Conservation (phyloP, 163 green algal species). For the Chloroidium sp. region DNA sequence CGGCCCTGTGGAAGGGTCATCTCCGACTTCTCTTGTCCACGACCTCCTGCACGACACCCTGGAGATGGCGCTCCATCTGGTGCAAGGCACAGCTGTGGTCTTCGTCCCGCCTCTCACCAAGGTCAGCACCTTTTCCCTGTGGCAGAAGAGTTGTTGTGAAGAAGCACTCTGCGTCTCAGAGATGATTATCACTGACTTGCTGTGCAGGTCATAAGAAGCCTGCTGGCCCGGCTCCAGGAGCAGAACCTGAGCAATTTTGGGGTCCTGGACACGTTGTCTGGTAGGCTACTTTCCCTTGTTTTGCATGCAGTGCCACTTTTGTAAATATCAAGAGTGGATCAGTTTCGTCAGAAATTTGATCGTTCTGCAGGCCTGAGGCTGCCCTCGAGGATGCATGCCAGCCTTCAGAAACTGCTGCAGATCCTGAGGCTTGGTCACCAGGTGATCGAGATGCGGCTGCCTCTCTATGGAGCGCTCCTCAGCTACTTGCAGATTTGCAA, state of each 20-base stretch:
- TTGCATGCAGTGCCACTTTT: neutral
- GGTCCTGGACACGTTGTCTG: neutral
- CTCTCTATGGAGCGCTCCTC: conserved; percentile 49
- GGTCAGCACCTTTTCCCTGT: too few relatives aligned
- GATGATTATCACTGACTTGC: too few relatives aligned
- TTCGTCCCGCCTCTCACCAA: conserved; percentile 10
- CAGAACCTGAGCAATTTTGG: conserved; percentile 7
- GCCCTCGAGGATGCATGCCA: conserved; percentile 31
- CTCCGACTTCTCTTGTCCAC: neutral
- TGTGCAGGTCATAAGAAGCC: conserved; percentile 13
- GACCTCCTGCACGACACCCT: conserved; percentile 20
- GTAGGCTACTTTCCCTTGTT: neutral
- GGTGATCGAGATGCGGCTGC: conserved; percentile 34
- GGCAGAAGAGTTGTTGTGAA: too few relatives aligned
- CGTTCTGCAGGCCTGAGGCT: conserved; percentile 24
- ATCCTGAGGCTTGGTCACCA: conserved; percentile 19
- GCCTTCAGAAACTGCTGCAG: conserved; percentile 44
- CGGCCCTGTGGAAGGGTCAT: neutral
- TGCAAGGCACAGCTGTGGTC: conserved; percentile 5
- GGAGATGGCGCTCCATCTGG: conserved; percentile 15
- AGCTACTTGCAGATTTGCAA: conserved; percentile 52
- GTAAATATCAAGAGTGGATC: neutral
- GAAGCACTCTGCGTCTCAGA: too few relatives aligned
- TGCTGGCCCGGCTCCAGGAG: conserved; percentile 31
- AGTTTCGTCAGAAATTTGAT: neutral